Conservation (phyloP, 768 basidiomycete species). For the Paxillus involutus region DNA sequence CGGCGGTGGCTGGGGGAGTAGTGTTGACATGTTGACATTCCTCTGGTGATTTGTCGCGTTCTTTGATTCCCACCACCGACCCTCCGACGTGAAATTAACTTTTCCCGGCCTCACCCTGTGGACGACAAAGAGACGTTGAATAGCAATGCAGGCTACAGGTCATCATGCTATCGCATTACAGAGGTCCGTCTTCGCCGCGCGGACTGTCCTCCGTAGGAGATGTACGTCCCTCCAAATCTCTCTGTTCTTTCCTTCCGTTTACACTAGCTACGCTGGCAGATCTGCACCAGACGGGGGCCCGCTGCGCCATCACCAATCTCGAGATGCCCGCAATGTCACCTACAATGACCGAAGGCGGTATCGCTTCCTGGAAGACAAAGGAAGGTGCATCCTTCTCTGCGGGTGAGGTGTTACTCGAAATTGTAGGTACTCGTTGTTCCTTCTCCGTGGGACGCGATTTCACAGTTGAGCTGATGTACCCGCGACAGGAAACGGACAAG, state of each 20-base stretch:
- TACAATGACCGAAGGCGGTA: slow-evolving; percentile 94
- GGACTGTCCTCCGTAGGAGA: slow-evolving; percentile 19
- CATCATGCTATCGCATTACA: slow-evolving; percentile 15
- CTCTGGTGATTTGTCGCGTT: too few species aligned
- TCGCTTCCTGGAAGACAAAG: slow-evolving; percentile 86
- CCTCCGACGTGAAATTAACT: too few species aligned
- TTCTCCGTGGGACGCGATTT: neutral
- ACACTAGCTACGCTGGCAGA: slow-evolving; percentile 13
- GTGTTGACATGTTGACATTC: too few species aligned
- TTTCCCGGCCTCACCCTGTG: neutral
- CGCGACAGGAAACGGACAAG: slow-evolving; percentile 83
- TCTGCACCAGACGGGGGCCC: slow-evolving; percentile 50
- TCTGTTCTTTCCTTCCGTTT: neutral
- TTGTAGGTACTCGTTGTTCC: slow-evolving; percentile 50
- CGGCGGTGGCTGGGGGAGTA: too few species aligned
- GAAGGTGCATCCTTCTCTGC: slow-evolving; percentile 78
- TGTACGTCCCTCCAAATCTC: slow-evolving; percentile 12
- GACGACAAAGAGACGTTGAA: too few species aligned
- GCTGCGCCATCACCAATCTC: slow-evolving; percentile 69
- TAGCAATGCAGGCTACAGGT: slow-evolving; percentile 3
- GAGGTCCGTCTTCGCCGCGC: slow-evolving; percentile 10
- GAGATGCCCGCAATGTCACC: slow-evolving; percentile 98
- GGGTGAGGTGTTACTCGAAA: slow-evolving; percentile 88
- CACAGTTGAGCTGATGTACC: neutral
- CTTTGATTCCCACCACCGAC: too few species aligned